A percentile compares a stretch with the other conserved stretches of the same genome.
Evolutionary conservation across 371 early-diverging fungal genomes (phyloP).

Genomic region (Circinella minor): DNA sequence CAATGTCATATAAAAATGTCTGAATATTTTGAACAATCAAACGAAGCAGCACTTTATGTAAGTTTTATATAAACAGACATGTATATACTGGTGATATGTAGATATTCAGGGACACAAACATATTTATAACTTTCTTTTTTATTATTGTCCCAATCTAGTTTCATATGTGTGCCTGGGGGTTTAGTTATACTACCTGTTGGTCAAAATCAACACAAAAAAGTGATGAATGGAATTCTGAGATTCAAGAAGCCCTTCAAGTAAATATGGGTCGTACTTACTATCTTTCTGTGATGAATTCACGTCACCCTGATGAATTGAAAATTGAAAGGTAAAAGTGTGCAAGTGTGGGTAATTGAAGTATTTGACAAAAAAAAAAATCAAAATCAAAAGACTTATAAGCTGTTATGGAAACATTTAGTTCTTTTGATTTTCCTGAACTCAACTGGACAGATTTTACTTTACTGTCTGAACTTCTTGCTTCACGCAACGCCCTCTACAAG

Average conservation of each 20-base stretch:
- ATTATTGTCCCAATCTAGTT: constrained; percentile 13
- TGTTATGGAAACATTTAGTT: neutral
- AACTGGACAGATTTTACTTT: constrained; percentile 31
- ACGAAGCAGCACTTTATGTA: constrained; percentile 16
- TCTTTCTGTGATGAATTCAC: neutral
- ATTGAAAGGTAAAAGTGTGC: neutral
- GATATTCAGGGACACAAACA: too few relatives aligned
- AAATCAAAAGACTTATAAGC: too few relatives aligned
- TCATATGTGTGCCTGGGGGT: constrained; percentile 31
- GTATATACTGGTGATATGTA: too few relatives aligned
- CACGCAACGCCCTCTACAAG: constrained; percentile 65
- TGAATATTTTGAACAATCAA: constrained; percentile 13
- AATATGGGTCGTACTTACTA: constrained; percentile 3
- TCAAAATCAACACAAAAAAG: neutral
- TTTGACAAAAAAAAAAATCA: too few relatives aligned
- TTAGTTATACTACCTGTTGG: constrained; percentile 1
- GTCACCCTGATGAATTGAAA: neutral
- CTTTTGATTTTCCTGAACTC: constrained; percentile 33
- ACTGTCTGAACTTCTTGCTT: constrained; percentile 53
- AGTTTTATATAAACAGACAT: neutral
- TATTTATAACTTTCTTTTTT: neutral
- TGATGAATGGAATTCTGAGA: neutral
- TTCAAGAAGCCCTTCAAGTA: constrained; percentile 1
- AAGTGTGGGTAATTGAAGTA: too few relatives aligned
- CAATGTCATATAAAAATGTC: constrained; percentile 35